Conservation (phyloP, 495 filamentous ascomycete genomes). For the Talaromyces adpressus region DNA sequence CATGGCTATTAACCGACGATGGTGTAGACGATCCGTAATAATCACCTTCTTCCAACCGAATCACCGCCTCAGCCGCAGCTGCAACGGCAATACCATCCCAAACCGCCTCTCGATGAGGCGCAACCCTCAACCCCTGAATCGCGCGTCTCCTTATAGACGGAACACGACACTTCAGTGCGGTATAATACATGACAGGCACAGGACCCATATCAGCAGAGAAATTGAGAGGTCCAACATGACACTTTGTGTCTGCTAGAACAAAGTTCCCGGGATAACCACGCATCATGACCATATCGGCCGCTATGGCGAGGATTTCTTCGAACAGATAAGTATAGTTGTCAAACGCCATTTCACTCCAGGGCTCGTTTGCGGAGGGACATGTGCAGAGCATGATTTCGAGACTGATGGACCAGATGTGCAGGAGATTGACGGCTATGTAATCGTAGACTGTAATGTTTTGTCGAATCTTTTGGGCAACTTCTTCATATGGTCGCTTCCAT, state of each 20-base stretch:
- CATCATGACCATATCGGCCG: conserved; percentile 17
- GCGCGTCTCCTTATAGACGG: conserved; percentile 35
- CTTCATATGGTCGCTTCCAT: background rate
- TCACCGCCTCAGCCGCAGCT: background rate
- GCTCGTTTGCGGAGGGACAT: conserved; percentile 20
- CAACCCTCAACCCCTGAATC: conserved; percentile 26
- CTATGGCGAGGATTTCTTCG: conserved; percentile 20
- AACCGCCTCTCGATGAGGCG: conserved; percentile 44
- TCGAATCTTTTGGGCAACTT: background rate
- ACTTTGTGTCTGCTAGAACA: background rate
- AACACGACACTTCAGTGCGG: conserved; percentile 51
- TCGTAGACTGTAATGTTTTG: background rate
- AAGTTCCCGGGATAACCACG: background rate
- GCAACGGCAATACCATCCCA: conserved; percentile 26
- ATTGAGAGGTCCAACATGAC: conserved; percentile 1
- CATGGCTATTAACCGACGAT: background rate
- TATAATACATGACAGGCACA: conserved; percentile 45
- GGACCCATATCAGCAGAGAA: conserved; percentile 36
- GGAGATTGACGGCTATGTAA: conserved; percentile 18
- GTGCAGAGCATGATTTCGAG: conserved; percentile 37
- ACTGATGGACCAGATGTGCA: conserved; percentile 39
- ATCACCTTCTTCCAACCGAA: background rate
- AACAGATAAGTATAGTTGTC: conserved; percentile 36
- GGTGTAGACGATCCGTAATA: background rate
- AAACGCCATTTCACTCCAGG: conserved; percentile 27